Evolutionary conservation across 768 basidiomycete species (phyloP).

Genomic region (Rhodotorula kratochvilovae): DNA sequence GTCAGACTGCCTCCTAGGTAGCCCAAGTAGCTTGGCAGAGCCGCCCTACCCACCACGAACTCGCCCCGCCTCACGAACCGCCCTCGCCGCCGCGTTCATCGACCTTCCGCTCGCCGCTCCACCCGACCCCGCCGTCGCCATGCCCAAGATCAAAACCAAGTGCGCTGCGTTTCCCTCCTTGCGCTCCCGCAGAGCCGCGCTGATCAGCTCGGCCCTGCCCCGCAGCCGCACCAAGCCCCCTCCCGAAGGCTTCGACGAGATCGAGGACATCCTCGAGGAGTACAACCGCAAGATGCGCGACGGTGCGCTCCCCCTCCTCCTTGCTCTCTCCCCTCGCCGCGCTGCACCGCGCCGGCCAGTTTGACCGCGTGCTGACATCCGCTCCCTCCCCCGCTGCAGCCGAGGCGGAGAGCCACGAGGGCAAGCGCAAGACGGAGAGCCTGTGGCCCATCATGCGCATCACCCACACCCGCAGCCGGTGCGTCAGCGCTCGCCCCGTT

Average conservation of each 20-base stretch:
- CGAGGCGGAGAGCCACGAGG: constrained; percentile 97
- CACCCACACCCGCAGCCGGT: constrained; percentile 77
- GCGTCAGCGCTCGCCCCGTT: not conserved
- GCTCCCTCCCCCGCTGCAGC: constrained; percentile 22
- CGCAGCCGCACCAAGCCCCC: constrained; percentile 74
- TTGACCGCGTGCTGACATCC: not conserved
- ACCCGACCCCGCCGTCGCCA: not conserved
- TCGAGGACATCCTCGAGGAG: constrained; percentile 81
- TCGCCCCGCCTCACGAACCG: not conserved
- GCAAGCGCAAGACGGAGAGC: constrained; percentile 88
- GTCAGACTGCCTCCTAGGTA: too few relatives aligned
- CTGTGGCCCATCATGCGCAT: constrained; percentile 98
- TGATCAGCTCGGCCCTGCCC: not conserved
- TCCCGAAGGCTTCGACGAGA: constrained; percentile 89
- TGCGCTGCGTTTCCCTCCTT: not conserved
- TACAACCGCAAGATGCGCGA: constrained; percentile 99
- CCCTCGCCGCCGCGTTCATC: not conserved
- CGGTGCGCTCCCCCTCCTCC: constrained; percentile 46
- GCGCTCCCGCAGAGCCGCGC: not conserved
- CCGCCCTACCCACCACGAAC: not conserved
- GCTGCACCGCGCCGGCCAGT: too few relatives aligned
- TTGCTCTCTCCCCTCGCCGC: not conserved
- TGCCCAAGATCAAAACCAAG: constrained; percentile 41
- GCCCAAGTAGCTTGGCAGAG: not conserved
- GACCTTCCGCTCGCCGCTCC: not conserved